Percentiles rank a stretch among this genome's conserved stretches.
Conservation (phyloP, 805 yeast genomes). For the Starmerella sirachaensis region DNA sequence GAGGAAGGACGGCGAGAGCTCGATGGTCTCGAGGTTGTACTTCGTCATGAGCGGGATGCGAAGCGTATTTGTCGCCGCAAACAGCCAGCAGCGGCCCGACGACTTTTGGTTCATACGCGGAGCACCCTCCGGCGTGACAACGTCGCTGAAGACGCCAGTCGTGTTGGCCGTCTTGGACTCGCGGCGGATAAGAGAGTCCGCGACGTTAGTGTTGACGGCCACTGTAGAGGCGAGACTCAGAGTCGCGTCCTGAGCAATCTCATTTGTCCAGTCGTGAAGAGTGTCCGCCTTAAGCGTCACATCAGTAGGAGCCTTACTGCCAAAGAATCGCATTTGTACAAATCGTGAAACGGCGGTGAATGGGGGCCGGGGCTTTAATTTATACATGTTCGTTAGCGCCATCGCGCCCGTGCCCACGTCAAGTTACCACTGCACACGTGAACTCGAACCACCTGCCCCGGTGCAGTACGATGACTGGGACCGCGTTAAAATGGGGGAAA, state of each 20-base stretch:
- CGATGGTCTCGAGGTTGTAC: slow-evolving; percentile 54
- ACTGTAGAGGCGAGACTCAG: slow-evolving; percentile 27
- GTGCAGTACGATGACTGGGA: too few species aligned
- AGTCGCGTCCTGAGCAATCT: slow-evolving; percentile 23
- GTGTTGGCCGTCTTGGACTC: slow-evolving; percentile 20
- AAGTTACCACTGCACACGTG: too few species aligned
- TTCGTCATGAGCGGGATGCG: slow-evolving; percentile 50
- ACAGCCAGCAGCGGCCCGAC: slow-evolving; percentile 82
- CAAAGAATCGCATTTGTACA: slow-evolving; percentile 12
- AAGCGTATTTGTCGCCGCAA: slow-evolving; percentile 67
- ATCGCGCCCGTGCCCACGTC: too few species aligned
- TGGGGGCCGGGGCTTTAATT: too few species aligned
- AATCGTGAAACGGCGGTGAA: too few species aligned
- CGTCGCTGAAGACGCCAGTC: slow-evolving; percentile 33
- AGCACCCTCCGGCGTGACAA: slow-evolving; percentile 39
- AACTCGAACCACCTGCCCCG: too few species aligned
- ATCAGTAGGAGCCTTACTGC: slow-evolving; percentile 8
- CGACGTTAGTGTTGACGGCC: slow-evolving; percentile 24
- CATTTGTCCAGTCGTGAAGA: slow-evolving; percentile 23
- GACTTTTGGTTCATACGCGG: slow-evolving; percentile 64
- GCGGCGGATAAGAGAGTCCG: slow-evolving; percentile 25
- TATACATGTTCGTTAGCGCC: too few species aligned
- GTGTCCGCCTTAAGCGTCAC: slow-evolving; percentile 15
- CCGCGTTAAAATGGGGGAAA: too few species aligned
- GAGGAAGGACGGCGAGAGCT: slow-evolving; percentile 64